phyloP scores from a whole-genome alignment of 140 eudicot species.

The Erigeron philadelphicus region DNA sequence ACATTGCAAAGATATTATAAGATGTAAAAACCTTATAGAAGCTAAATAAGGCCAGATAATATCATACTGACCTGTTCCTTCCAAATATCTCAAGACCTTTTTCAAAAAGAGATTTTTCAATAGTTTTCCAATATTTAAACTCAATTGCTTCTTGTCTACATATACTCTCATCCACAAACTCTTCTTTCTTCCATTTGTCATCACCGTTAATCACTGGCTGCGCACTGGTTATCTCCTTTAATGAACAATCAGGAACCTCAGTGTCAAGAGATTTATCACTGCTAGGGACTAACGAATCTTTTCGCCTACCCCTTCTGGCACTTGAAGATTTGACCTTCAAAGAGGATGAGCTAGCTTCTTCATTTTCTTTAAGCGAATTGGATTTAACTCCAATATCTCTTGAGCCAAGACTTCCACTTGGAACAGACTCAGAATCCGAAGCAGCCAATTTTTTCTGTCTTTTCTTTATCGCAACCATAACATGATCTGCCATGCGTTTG shows the following conservation, averaged over 20 bases:
- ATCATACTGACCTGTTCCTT: constrained; percentile 62
- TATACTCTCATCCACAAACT: constrained; percentile 55
- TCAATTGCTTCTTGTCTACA: constrained; percentile 43
- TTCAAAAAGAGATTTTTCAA: constrained; percentile 79
- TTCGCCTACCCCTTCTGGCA: constrained; percentile 53
- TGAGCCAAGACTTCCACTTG: constrained; percentile 47
- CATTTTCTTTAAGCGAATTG: constrained; percentile 52
- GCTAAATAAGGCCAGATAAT: not conserved
- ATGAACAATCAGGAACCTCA: constrained; percentile 31
- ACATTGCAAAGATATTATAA: constrained; percentile 3
- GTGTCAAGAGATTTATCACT: constrained; percentile 39
- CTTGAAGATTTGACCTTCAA: constrained; percentile 44
- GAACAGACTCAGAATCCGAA: constrained; percentile 72
- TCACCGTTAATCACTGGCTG: constrained; percentile 29
- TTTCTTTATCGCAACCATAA: constrained; percentile 55
- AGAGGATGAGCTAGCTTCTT: constrained; percentile 62
- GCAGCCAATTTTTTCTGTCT: constrained; percentile 53
- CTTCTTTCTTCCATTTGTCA: constrained; percentile 59
- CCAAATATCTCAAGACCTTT: constrained; percentile 92
- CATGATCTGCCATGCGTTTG: constrained; percentile 72
- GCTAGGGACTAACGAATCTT: constrained; percentile 31
- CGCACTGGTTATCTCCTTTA: constrained; percentile 36
- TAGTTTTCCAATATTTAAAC: constrained; percentile 58
- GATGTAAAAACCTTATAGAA: constrained; percentile 3
- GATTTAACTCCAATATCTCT: constrained; percentile 40